Base-by-base conservation (phyloP, 2,329 filamentous ascomycete species). In the Exophiala aquamarina region DNA sequence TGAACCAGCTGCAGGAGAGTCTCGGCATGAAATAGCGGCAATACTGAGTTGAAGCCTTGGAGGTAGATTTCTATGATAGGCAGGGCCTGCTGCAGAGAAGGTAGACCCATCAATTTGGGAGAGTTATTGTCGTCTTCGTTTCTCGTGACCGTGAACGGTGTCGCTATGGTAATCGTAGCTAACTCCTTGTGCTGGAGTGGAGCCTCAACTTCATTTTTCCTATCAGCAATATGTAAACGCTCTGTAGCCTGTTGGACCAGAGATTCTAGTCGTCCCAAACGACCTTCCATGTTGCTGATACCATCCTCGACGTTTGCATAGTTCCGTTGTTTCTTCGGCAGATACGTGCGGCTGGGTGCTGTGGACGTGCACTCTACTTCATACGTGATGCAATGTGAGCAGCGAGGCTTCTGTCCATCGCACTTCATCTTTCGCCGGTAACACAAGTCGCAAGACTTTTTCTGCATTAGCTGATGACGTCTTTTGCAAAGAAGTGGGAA, bases 401-500 rank as follows among this genome's bases (percentile, higher is more conserved):
- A 67, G 29, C 59, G 61, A 48, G 66, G 66, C 36, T 62, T 63
- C 44, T 59, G 48, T 49, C 58, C 59, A 48, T 67, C 63, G 57
- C 66, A 67, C 52, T 63, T 66, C 32, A 67, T 66, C 46, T 62
- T 67, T 31, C 62, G 52, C 15, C 50, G 49, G 38, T 66, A 65
- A 52, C 65, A 68, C 38, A 67, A 61, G 48, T 67, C 64, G 52
- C 65, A 68, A 19, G 50, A 33, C 50, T 53, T 3, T 26, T n/a
- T n/a, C n/a, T n/a, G n/a, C n/a, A n/a, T 26, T 6, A 26, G 6
- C 6, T 26, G 6, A 26, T 26, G 11, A 6, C 6, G 23, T 26
- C 23, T 6, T 6, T 26, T 6, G 23, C 23, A 6, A 11, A 26
- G 23, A 26, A 26, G 23, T 26, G 6, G 23, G 6, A 26, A 26